These are phyloP conservation scores for Colletotrichum falcatum DNA, from an alignment of 2,329 filamentous ascomycete species.

Conservation along the genomic window DNA sequence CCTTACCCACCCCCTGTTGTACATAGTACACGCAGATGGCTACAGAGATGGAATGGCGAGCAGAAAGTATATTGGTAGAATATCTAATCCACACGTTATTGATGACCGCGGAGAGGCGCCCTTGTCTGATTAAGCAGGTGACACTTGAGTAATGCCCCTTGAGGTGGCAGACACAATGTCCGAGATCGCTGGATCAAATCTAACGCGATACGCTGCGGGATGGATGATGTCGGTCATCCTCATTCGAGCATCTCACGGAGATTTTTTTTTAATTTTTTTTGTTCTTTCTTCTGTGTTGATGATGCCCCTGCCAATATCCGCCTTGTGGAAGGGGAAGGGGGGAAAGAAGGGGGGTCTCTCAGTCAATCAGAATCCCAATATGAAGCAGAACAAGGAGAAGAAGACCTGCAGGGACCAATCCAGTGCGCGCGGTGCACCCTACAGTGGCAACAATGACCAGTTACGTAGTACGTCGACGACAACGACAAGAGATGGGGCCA, in stretches of 20 bases:
- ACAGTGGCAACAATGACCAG: not conserved
- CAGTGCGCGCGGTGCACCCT: not conserved
- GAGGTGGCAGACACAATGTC: not conserved
- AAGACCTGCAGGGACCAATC: conserved; percentile 22
- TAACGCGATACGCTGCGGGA: not conserved
- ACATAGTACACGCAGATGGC: too few relatives aligned
- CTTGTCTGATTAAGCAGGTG: not conserved
- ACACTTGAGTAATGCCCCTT: not conserved
- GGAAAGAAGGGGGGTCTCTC: not conserved
- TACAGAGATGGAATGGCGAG: not conserved
- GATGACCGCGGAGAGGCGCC: not conserved
- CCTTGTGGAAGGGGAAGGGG: conserved; percentile 4
- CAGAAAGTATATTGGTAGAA: not conserved
- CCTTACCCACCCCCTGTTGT: conserved; percentile 5
- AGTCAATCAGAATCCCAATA: conserved; percentile 2
- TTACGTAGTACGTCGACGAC: not conserved
- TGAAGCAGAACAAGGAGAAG: not conserved
- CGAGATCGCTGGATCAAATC: not conserved
- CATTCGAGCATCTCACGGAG: conserved; percentile 31
- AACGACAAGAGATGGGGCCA: not conserved
- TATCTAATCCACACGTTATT: not conserved
- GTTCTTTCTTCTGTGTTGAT: conserved; percentile 7
- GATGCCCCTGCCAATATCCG: conserved; percentile 13
- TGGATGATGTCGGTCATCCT: conserved; percentile 14
- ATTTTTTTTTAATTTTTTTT: conserved; percentile 15